Conservation (phyloP, 169 alveolate species). For the Babesia sp. region DNA sequence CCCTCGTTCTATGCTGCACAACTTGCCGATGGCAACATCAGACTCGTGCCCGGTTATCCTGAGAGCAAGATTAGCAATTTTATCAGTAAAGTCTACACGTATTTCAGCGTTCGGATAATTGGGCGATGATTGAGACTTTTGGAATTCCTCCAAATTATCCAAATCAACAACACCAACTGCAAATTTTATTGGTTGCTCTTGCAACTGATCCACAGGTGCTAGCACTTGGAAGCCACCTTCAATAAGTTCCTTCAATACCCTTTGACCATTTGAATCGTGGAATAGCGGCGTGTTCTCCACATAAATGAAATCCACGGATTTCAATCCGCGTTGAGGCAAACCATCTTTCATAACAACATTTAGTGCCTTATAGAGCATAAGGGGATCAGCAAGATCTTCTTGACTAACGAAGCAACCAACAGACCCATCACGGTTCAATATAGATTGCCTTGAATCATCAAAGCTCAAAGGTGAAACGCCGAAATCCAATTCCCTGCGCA, state of each 20-base stretch:
- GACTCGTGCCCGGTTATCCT: slow-evolving; percentile 57
- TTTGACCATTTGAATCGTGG: slow-evolving; percentile 44
- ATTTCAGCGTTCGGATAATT: slow-evolving; percentile 9
- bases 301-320: slow-evolving; percentile 48
- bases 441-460: slow-evolving; percentile 9
- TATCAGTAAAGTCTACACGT: slow-evolving; percentile 36
- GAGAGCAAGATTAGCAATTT: slow-evolving; percentile 43
- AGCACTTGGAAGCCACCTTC: slow-evolving; percentile 62
- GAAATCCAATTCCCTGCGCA: slow-evolving; percentile 59
- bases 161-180: slow-evolving; percentile 53
- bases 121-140: slow-evolving; percentile 15
- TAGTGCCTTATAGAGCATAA: slow-evolving; percentile 60
- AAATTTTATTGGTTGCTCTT: slow-evolving; percentile 53
- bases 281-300: slow-evolving; percentile 46
- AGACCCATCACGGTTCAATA: slow-evolving; percentile 63
- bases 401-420: slow-evolving; percentile 48
- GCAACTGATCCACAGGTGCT: slow-evolving; percentile 45
- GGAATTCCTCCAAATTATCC: slow-evolving; percentile 19
- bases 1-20: slow-evolving; percentile 41
- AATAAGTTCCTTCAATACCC: slow-evolving; percentile 58
- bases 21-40: slow-evolving; percentile 28
- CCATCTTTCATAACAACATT: slow-evolving; percentile 50
- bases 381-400: slow-evolving; percentile 36
- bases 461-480: slow-evolving; percentile 40
- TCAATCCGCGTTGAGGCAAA: slow-evolving; percentile 37